phyloP scores from a whole-genome alignment of 306 rosid genomes.

The Pueraria montana region DNA sequence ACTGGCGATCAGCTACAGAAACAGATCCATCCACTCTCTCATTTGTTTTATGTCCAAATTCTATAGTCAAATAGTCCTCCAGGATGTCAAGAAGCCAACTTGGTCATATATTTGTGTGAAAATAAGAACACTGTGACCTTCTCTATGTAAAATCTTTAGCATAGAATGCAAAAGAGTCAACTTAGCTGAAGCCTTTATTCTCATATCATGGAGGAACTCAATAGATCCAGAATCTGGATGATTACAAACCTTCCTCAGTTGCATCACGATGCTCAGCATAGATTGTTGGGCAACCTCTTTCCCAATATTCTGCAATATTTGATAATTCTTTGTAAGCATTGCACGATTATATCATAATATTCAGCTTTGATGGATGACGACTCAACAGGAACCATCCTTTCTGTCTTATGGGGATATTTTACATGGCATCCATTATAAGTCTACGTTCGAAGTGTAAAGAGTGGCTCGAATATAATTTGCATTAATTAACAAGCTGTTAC shows the following conservation, averaged over 20 bases:
- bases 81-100: constrained; percentile 98
- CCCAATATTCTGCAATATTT: constrained; percentile 90
- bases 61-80: constrained; percentile 89
- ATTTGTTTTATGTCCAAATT: constrained; percentile 96
- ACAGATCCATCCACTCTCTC: constrained; percentile 99
- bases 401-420: constrained; percentile 99
- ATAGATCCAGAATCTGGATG: constrained; percentile 98
- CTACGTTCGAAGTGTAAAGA: no score
- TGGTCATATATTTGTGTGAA: constrained; percentile 99
- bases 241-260: constrained; percentile 97
- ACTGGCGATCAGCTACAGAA: constrained; percentile 93
- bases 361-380: constrained; percentile 98
- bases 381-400: constrained; percentile 99
- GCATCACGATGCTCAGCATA: constrained; percentile 98
- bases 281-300: constrained; percentile 97
- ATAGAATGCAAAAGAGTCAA: constrained; percentile 93
- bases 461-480: no score
- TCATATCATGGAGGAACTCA: constrained; percentile 98
- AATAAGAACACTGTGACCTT: constrained; percentile 95
- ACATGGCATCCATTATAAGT: constrained; percentile 99
- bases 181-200: constrained; percentile 99
- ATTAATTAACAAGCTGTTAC: no score
- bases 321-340: constrained; percentile 98
- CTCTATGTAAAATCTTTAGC: constrained; percentile 84
- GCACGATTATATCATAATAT: constrained; percentile 99